phyloP scores from a whole-genome alignment of 169 alveolate species.

The Plasmodium vinckei region DNA sequence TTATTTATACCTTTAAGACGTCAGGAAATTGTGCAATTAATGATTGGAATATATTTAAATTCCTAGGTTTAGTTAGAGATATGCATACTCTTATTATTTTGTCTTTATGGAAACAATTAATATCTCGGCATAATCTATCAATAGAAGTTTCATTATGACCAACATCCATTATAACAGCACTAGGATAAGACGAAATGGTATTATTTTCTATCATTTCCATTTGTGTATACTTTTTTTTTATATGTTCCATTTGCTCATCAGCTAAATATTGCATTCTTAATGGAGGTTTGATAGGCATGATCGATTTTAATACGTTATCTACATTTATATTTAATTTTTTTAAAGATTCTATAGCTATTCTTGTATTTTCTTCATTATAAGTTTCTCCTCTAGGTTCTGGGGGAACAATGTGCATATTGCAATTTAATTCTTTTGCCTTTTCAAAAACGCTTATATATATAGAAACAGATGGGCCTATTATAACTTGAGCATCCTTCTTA shows the following conservation, averaged over 20 bases:
- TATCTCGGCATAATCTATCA: conserved; percentile 83
- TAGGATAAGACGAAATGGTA: conserved; percentile 28
- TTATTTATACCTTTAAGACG: conserved; percentile 11
- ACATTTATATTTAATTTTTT: conserved; percentile 41
- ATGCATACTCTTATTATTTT: conserved; percentile 42
- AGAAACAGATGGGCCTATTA: conserved; percentile 90
- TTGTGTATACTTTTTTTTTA: conserved; percentile 12
- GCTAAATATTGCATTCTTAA: conserved; percentile 83
- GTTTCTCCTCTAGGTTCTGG: conserved; percentile 76
- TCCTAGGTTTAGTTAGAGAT: conserved; percentile 55
- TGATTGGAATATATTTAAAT: conserved; percentile 30
- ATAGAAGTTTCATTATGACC: conserved; percentile 92
- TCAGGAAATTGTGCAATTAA: conserved; percentile 52
- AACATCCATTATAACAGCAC: conserved; percentile 87
- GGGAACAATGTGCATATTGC: conserved; percentile 28
- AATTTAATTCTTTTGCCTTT: conserved; percentile 57
- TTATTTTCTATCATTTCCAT: conserved; percentile 1
- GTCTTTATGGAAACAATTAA: conserved; percentile 56
- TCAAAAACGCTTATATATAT: conserved; percentile 77
- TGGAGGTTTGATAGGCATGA: conserved; percentile 76
- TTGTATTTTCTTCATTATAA: conserved; percentile 81
- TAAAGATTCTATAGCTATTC: conserved; percentile 76
- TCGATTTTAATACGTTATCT: conserved; percentile 42
- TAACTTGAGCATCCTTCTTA: conserved; percentile 83
- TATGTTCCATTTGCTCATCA: conserved; percentile 38